These are phyloP conservation scores for Trypanosoma caninum DNA, from an alignment of 208 protist genomes.

Conservation along the genomic window DNA sequence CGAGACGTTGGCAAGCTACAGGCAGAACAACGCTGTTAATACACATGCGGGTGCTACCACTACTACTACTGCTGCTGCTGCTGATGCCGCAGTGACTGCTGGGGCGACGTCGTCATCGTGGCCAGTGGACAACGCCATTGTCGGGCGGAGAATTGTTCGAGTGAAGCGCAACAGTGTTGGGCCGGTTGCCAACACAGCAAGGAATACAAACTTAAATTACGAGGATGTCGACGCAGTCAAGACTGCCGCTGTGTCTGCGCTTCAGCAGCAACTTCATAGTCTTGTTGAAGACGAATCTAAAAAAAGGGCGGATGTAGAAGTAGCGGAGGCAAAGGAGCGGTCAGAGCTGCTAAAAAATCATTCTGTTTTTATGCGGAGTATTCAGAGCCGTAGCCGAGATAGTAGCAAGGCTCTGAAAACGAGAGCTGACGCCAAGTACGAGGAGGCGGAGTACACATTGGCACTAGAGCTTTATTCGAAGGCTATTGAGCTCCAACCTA, in stretches of 20 bases:
- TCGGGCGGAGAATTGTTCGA: constrained; percentile 23
- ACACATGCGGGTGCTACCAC: too few species aligned
- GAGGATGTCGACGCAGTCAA: constrained; percentile 4
- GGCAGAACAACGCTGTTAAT: not conserved
- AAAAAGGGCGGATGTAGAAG: constrained; percentile 12
- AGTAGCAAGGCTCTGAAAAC: constrained; percentile 72
- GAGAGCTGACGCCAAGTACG: constrained; percentile 85
- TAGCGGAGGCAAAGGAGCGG: constrained; percentile 8
- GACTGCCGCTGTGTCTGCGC: constrained; percentile 1
- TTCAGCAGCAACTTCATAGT: constrained; percentile 2
- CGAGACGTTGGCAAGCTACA: constrained; percentile 1
- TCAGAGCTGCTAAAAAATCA: constrained; percentile 24
- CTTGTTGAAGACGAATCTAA: constrained; percentile 37
- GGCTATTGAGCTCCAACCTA: constrained; percentile 65
- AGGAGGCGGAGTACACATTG: constrained; percentile 68
- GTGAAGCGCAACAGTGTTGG: constrained; percentile 20
- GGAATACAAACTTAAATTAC: not conserved
- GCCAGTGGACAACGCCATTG: constrained; percentile 22
- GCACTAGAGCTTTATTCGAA: constrained; percentile 85
- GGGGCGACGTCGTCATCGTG: not conserved
- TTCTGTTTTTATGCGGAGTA: constrained; percentile 1
- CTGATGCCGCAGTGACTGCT: too few species aligned
- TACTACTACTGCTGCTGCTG: too few species aligned
- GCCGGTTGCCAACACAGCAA: not conserved
- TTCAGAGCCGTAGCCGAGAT: constrained; percentile 10